These are phyloP conservation scores for Serendipita sp. DNA, from an alignment of 768 basidiomycete species.

Conservation along the genomic window DNA sequence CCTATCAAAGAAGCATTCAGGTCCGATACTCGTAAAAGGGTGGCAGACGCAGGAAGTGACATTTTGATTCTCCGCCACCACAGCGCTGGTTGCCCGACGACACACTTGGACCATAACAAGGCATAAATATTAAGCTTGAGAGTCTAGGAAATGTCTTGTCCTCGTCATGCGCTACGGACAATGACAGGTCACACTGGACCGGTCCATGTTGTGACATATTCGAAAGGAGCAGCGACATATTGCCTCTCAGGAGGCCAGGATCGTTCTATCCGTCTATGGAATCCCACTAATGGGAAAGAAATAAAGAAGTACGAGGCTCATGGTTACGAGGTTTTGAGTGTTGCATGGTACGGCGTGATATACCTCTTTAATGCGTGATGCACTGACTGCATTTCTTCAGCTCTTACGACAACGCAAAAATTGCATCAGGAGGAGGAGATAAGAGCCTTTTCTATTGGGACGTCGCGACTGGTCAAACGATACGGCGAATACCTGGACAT, in stretches of 20 bases:
- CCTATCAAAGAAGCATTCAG: not conserved
- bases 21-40: not conserved
- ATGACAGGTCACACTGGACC: conserved; percentile 49
- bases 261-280: conserved; percentile 80
- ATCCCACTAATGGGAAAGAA: conserved; percentile 69
- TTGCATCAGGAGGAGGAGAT: conserved; percentile 90
- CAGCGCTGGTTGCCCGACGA: no score
- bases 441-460: conserved; percentile 92
- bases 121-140: no score
- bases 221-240: conserved; percentile 78
- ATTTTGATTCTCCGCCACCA: not conserved
- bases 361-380: conserved; percentile 1
- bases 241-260: conserved; percentile 90
- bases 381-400: conserved; percentile 24
- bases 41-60: not conserved
- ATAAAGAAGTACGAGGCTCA: conserved; percentile 86
- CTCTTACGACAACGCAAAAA: conserved; percentile 84
- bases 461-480: conserved; percentile 72
- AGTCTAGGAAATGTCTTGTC: conserved; percentile 2
- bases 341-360: conserved; percentile 54
- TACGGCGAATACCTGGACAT: conserved; percentile 73
- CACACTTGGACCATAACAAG: no score
- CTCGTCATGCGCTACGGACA: not conserved
- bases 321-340: conserved; percentile 86
- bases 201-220: conserved; percentile 82